phyloP scores from a whole-genome alignment of 2,329 filamentous ascomycete species.

The Colletotrichum destructivum region DNA sequence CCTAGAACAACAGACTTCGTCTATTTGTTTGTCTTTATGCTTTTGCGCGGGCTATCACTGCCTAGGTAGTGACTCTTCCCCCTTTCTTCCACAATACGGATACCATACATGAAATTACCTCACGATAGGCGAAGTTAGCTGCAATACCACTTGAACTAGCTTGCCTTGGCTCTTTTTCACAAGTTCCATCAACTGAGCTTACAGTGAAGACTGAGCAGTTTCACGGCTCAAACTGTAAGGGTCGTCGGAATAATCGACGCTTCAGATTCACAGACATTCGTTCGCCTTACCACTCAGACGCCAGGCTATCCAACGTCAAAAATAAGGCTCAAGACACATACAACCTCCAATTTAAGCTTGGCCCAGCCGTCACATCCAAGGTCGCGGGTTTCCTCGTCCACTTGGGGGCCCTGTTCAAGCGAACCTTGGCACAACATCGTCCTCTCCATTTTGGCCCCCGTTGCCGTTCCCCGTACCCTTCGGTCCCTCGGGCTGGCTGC shows the following conservation, averaged over 20 bases:
- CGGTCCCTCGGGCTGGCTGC: slow-evolving; percentile 8
- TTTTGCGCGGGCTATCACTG: slow-evolving; percentile 1
- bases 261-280: slow-evolving; percentile 32
- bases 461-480: neutral
- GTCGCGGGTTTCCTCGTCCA: slow-evolving; percentile 29
- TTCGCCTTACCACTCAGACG: slow-evolving; percentile 4
- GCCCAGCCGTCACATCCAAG: slow-evolving; percentile 34
- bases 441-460: neutral
- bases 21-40: slow-evolving; percentile 2
- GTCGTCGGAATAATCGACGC: slow-evolving; percentile 29
- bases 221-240: neutral
- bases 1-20: neutral
- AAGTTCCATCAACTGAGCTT: neutral
- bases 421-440: slow-evolving; percentile 7
- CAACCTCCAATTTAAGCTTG: slow-evolving; percentile 33
- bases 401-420: slow-evolving; percentile 5
- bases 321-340: neutral
- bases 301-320: slow-evolving; percentile 6
- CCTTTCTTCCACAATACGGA: slow-evolving; percentile 3
- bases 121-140: slow-evolving; percentile 31
- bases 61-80: neutral
- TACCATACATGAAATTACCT: slow-evolving; percentile 22
- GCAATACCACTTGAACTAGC: slow-evolving; percentile 7
- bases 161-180: slow-evolving; percentile 4
- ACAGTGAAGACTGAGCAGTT: neutral